Base-by-base conservation (phyloP, 768 basidiomycete genomes). In the Russula compacta region DNA sequence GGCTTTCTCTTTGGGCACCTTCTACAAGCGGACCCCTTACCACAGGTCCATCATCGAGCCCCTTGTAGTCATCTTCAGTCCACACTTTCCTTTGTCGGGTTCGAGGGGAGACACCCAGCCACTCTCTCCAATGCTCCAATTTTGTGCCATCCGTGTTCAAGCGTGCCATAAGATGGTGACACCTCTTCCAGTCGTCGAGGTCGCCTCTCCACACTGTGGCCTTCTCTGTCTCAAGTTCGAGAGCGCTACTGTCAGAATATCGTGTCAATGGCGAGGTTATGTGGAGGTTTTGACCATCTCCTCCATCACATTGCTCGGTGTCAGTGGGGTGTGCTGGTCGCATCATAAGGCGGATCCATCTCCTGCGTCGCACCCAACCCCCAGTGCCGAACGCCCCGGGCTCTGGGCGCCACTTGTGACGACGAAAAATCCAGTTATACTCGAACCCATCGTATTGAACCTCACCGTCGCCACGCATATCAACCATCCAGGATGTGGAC, bases 301-400 rank as follows among this genome's bases (percentile, higher is more conserved):
- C 56, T 3, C 33, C 33, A 12, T 42, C 42, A 21, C n/a, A 21
- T 46, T 29, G 58, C 17, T 64, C 59, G 40, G 38, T 11, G n/a
- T 6, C 33, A 35, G 12, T 8, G 2, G 49, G 44, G 29, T 35
- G 32, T 33, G 77, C 81, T 4, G 87, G 86, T 14, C 85, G 79
- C 77, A 89, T 81, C 91, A 92, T 92, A 32, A 92, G 76, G 52
- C 90, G 79, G 38, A 93, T 74, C 91, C 91, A 93, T n/a, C 86
- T 77, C 50, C 90, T 78, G 49, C 90, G 76, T 36, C 90, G 78
- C 39, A 93, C 90, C 80, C 81, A 89, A 4, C 85, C 86, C 38
- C 86, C 86, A 7, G 81, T 73, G 68, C 82, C 82, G 46, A 85
- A 68, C 29, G 74, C 67, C 9, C 89, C 86, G 1, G 84, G 77